These are phyloP conservation scores for Tylopilus intermedius DNA, from an alignment of 768 basidiomycete species.

Conservation along the genomic window DNA sequence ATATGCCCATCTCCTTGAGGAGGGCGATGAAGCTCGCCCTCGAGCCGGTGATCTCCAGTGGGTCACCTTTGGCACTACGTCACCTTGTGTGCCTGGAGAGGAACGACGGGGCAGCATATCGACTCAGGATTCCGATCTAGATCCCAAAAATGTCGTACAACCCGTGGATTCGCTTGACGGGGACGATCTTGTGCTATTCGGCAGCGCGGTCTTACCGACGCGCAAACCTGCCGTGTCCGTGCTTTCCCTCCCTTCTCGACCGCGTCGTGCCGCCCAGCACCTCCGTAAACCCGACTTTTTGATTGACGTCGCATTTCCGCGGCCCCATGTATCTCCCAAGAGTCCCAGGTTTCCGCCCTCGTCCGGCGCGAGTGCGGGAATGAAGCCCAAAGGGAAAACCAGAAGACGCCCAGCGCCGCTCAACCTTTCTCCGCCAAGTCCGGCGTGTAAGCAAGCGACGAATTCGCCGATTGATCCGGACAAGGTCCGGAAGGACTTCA, in stretches of 20 bases:
- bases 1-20: conserved; percentile 54
- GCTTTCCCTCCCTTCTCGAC: conserved; percentile 33
- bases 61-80: conserved; percentile 37
- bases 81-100: conserved; percentile 20
- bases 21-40: conserved; percentile 26
- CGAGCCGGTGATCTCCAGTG: conserved; percentile 36
- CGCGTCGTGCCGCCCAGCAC: conserved; percentile 33
- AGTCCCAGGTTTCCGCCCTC: conserved; percentile 14
- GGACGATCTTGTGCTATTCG: conserved; percentile 35
- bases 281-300: conserved; percentile 35
- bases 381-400: conserved; percentile 25
- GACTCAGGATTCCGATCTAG: conserved; percentile 50
- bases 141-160: conserved; percentile 45
- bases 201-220: conserved; percentile 22
- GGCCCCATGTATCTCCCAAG: conserved; percentile 6
- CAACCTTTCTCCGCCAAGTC: conserved; percentile 33
- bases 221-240: conserved; percentile 34
- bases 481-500: conserved; percentile 36
- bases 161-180: conserved; percentile 27
- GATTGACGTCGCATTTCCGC: conserved; percentile 29
- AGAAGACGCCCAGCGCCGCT: conserved; percentile 42
- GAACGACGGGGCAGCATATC: conserved; percentile 45
- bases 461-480: conserved; percentile 35
- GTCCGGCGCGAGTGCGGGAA: neutral
- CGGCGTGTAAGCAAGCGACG: conserved; percentile 28